Conservation (phyloP, 345 rosid genomes). For the Kernera saxatilis region DNA sequence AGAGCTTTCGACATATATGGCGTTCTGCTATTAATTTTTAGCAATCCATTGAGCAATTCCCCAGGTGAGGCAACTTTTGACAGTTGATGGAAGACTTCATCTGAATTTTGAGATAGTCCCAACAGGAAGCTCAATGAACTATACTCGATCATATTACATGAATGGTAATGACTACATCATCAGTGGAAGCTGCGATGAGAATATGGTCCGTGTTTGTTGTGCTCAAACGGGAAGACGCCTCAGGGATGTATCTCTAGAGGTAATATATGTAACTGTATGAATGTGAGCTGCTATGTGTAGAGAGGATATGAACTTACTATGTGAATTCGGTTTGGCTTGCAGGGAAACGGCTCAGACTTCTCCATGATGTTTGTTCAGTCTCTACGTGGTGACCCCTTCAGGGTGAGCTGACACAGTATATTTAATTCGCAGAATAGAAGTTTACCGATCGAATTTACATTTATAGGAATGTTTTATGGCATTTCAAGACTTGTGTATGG, state of each 20-base stretch:
- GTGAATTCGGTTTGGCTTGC: conserved; percentile 24
- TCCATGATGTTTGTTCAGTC: conserved; percentile 89
- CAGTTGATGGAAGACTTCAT: conserved; percentile 87
- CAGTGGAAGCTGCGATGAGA: conserved; percentile 93
- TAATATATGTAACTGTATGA: conserved; percentile 14
- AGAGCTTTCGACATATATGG: background rate
- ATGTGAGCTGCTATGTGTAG: background rate
- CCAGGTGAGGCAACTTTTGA: conserved; percentile 83
- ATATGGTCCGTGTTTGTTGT: conserved; percentile 79
- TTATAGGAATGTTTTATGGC: background rate
- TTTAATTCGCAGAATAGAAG: background rate
- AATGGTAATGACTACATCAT: conserved; percentile 89
- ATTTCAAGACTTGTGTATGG: background rate
- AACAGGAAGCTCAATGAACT: conserved; percentile 78
- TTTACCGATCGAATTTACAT: background rate
- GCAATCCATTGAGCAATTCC: background rate
- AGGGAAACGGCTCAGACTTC: conserved; percentile 57
- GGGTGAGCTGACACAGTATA: conserved; percentile 45
- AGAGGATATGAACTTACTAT: background rate
- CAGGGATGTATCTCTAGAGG: conserved; percentile 89
- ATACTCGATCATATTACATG: conserved; percentile 91
- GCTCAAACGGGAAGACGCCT: conserved; percentile 98
- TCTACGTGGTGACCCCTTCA: conserved; percentile 86
- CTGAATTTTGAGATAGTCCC: conserved; percentile 64
- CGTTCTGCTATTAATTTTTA: background rate